Evolutionary conservation across 306 rosid species (phyloP).

Genomic region (Cajanus cajan): DNA sequence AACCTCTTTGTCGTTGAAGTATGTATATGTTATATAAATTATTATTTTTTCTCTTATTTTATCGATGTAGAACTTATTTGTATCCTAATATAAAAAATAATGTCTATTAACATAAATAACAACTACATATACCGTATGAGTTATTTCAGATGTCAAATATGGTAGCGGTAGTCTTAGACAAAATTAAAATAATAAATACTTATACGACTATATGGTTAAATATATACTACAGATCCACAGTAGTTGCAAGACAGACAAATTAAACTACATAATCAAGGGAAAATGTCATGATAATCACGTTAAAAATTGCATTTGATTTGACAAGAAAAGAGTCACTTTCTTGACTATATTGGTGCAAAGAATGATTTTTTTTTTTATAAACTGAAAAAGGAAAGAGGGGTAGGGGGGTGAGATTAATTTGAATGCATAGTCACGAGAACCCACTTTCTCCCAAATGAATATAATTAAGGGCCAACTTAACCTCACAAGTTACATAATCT

Average conservation of each 20-base stretch:
- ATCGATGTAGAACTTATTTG: too few species aligned
- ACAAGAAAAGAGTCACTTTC: constrained; percentile 28
- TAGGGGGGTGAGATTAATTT: not conserved
- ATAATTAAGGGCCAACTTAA: not conserved
- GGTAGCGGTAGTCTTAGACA: not conserved
- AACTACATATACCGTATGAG: not conserved
- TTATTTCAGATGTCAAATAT: not conserved
- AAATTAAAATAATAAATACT: not conserved
- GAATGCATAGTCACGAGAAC: constrained; percentile 5
- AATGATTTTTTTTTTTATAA: constrained; percentile 3
- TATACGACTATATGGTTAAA: not conserved
- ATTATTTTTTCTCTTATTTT: too few species aligned
- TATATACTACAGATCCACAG: constrained; percentile 4
- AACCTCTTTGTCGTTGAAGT: too few species aligned
- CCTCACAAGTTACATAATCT: not conserved
- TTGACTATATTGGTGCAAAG: constrained; percentile 25
- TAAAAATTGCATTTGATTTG: constrained; percentile 25
- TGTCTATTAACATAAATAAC: not conserved
- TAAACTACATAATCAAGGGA: constrained; percentile 22
- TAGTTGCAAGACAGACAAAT: not conserved
- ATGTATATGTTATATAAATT: too few species aligned
- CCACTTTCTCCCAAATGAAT: constrained; percentile 20
- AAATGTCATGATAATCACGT: constrained; percentile 28
- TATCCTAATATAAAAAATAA: not conserved
- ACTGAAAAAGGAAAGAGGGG: not conserved